Evolutionary conservation across 148 eudicot genomes (phyloP).

Genomic region (Agrostemma githago): DNA sequence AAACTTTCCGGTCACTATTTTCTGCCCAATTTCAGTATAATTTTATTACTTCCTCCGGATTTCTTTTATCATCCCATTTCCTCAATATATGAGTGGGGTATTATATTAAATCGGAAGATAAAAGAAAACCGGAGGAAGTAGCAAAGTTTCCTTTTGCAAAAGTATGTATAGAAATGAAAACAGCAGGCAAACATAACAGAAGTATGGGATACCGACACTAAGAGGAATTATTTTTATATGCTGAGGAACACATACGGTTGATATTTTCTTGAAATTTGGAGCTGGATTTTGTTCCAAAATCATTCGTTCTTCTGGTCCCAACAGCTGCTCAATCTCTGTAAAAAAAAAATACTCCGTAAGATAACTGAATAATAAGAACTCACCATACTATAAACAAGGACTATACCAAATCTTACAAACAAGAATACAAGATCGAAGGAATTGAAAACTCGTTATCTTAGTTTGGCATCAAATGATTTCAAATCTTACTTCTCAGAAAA

Average conservation of each 20-base stretch:
- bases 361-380: neutral
- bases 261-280: slow-evolving; percentile 59
- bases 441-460: neutral
- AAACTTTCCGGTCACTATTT: too few relatives aligned
- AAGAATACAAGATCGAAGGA: neutral
- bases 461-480: too few relatives aligned
- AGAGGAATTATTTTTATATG: neutral
- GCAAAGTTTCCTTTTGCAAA: neutral
- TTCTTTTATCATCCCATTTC: too few relatives aligned
- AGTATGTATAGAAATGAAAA: neutral
- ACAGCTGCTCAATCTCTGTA: slow-evolving; percentile 69
- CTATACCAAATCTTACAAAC: neutral
- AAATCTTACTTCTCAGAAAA: too few relatives aligned
- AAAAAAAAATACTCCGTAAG: slow-evolving; percentile 23
- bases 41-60: too few relatives aligned
- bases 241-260: slow-evolving; percentile 55
- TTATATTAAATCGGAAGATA: too few relatives aligned
- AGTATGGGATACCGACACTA: neutral
- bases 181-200: neutral
- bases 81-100: too few relatives aligned
- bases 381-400: neutral
- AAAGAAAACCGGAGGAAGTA: too few relatives aligned
- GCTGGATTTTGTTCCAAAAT: slow-evolving; percentile 54
- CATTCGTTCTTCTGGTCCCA: slow-evolving; percentile 63
- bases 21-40: too few relatives aligned